Base-by-base conservation (phyloP, 164 flowering plant species). In the Paratinospora sagittata region DNA sequence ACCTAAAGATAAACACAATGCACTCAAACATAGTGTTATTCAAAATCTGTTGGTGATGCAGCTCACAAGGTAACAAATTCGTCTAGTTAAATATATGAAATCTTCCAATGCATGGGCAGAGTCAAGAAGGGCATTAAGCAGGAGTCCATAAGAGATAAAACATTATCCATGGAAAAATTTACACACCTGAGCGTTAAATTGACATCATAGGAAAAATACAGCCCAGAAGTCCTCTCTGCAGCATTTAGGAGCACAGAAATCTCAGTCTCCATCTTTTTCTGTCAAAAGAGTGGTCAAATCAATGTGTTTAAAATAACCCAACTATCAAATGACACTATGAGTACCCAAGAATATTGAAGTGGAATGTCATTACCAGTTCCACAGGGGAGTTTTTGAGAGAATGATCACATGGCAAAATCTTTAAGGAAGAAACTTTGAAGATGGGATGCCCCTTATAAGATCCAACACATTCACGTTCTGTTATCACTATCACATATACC, bases 191-290 rank as follows among this genome's bases (percentile, higher is more conserved):
- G 81, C 27, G 98, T 93, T 70, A 96, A 83, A 78, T 96, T 93
- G 73, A 78, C 81, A 37, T 96, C 92, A 78, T 96, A 93, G 13
- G 99, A 96, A 78, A 93, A 91, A 81, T 82, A 93, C 33, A 96
- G 82, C 71, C 99, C 99, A 77, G 85, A 73, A 63, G 93, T 86
- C 80, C 74, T 85, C 83, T 96, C 97, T 72, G 95, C 97, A 75
- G 89, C 85, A 78, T 77, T 85, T 68, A 96, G 80, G 78, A 96
- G 87, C 67, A 63, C 75, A 66, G 92, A 84, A 71, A 91, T 90
- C 78, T 91, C 97, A 66, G 80, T 74, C 87, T 96, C 98, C 90
- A 89, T 77, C 84, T 86, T 91, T 82, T 90, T 93, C 99, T 96
- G 95, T 80, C 75, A 81, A 76, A 69, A 60, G 61, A n/a, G 65